A percentile compares a stretch with the other conserved stretches of the same genome.
Evolutionary conservation across 345 rosid species (phyloP).

Genomic region (Clarkia xantiana): DNA sequence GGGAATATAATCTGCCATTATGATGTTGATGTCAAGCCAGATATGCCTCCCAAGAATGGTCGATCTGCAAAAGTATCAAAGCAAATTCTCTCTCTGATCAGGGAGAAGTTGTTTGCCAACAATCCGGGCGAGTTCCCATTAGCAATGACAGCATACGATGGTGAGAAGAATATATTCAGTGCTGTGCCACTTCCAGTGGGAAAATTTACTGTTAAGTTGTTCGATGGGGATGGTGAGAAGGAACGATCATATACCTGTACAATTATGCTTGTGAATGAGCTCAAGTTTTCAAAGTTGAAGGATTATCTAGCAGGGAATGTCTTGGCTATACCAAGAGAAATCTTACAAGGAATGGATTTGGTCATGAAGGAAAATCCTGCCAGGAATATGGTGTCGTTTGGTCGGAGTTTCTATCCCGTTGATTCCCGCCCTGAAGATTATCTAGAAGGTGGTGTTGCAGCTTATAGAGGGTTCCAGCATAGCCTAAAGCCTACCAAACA

Average conservation of each 20-base stretch:
- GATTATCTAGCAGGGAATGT: slow-evolving; percentile 34
- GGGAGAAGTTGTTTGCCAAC: slow-evolving; percentile 40
- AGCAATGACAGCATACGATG: slow-evolving; percentile 62
- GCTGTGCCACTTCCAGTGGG: slow-evolving; percentile 42
- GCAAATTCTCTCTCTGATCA: slow-evolving; percentile 24
- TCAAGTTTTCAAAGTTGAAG: slow-evolving; percentile 39
- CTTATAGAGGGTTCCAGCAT: slow-evolving; percentile 58
- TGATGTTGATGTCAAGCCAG: slow-evolving; percentile 46
- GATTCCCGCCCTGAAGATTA: slow-evolving; percentile 17
- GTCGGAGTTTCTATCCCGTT: slow-evolving; percentile 40
- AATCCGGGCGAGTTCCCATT: slow-evolving; percentile 30
- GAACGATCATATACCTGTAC: slow-evolving; percentile 19
- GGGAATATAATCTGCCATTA: slow-evolving; percentile 41
- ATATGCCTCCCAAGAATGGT: slow-evolving; percentile 12
- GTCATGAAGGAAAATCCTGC: slow-evolving; percentile 85
- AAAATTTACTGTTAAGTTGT: slow-evolving; percentile 25
- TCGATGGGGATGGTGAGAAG: slow-evolving; percentile 29
- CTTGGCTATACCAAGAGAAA: slow-evolving; percentile 41
- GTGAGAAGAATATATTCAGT: slow-evolving; percentile 76
- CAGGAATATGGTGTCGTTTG: slow-evolving; percentile 43
- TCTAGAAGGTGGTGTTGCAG: slow-evolving; percentile 46
- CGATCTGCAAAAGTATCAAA: slow-evolving; percentile 31
- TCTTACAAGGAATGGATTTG: slow-evolving; percentile 79
- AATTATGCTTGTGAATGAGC: slow-evolving; percentile 52
- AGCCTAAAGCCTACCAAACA: slow-evolving; percentile 67